Conservation (phyloP, 306 rosid species). For the Cucumis cinereus region DNA sequence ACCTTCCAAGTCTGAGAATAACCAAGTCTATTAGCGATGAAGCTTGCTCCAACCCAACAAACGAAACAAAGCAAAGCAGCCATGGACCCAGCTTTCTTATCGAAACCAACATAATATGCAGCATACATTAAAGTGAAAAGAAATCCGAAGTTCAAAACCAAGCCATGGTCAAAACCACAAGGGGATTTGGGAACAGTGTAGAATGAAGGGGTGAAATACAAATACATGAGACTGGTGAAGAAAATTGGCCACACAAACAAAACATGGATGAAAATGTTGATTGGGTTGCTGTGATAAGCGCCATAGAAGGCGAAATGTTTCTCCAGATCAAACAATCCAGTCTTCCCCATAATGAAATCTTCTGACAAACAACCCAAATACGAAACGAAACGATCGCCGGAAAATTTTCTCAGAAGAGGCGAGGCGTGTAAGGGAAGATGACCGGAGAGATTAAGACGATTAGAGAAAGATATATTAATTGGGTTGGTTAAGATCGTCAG, state of each 20-base stretch:
- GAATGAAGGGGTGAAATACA: constrained; percentile 57
- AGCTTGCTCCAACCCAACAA: constrained; percentile 51
- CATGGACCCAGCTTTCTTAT: constrained; percentile 55
- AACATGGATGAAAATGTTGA: constrained; percentile 46
- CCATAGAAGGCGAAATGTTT: constrained; percentile 82
- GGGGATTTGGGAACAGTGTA: constrained; percentile 16
- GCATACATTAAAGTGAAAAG: constrained; percentile 33
- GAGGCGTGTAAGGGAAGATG: not conserved
- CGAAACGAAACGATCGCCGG: not conserved
- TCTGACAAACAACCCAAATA: not conserved
- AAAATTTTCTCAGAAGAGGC: not conserved
- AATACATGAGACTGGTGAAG: constrained; percentile 36
- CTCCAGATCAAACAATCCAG: constrained; percentile 56
- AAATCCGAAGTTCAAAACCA: constrained; percentile 52
- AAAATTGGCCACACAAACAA: constrained; percentile 73
- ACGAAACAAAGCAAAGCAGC: constrained; percentile 49
- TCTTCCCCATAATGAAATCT: constrained; percentile 20
- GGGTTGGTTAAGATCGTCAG: not conserved
- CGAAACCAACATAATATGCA: constrained; percentile 40
- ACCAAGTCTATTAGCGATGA: constrained; percentile 38
- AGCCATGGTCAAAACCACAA: constrained; percentile 17
- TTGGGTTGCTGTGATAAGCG: constrained; percentile 70
- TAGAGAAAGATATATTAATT: not conserved
- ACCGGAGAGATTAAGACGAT: not conserved
- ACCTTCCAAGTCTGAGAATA: constrained; percentile 66